Percentiles rank a stretch among this genome's conserved stretches.
Conservation (phyloP, 805 yeast species). For the Candida golubevii region DNA sequence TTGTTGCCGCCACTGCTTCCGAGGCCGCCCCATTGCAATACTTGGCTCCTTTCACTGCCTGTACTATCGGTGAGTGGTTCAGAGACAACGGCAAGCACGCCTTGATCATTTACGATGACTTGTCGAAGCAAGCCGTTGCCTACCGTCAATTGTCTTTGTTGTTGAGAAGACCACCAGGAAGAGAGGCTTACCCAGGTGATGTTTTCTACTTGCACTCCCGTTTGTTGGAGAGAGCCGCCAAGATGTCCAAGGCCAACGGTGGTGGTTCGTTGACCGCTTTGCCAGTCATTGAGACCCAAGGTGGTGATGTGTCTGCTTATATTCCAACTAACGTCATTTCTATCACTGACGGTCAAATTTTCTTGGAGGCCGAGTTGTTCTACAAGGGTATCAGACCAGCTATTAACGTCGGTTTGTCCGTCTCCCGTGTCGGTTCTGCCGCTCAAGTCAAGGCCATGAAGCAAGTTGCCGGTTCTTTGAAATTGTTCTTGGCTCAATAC, state of each 20-base stretch:
- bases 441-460: conserved; percentile 99
- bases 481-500: conserved; percentile 99
- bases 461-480: conserved; percentile 99
- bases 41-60: conserved; percentile 99
- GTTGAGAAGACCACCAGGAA: conserved; percentile 96
- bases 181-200: conserved; percentile 97
- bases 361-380: conserved; percentile 99
- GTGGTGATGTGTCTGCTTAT: conserved; percentile 98
- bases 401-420: conserved; percentile 98
- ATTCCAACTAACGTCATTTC: conserved; percentile 97
- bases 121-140: conserved; percentile 99
- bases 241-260: conserved; percentile 86
- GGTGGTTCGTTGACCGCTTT: conserved; percentile 94
- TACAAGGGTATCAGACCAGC: conserved; percentile 99
- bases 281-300: conserved; percentile 97
- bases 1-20: conserved; percentile 99
- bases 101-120: conserved; percentile 93
- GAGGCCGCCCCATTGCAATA: conserved; percentile 99
- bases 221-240: conserved; percentile 95
- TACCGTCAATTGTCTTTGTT: conserved; percentile 98
- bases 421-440: conserved; percentile 99
- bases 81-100: conserved; percentile 99
- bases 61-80: conserved; percentile 99
- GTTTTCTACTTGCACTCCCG: conserved; percentile 94
- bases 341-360: conserved; percentile 93